Evolutionary conservation across 495 filamentous ascomycete genomes (phyloP), one percentile per base, ranked within the genome.

Genomic region (Xylaria castorea): DNA sequence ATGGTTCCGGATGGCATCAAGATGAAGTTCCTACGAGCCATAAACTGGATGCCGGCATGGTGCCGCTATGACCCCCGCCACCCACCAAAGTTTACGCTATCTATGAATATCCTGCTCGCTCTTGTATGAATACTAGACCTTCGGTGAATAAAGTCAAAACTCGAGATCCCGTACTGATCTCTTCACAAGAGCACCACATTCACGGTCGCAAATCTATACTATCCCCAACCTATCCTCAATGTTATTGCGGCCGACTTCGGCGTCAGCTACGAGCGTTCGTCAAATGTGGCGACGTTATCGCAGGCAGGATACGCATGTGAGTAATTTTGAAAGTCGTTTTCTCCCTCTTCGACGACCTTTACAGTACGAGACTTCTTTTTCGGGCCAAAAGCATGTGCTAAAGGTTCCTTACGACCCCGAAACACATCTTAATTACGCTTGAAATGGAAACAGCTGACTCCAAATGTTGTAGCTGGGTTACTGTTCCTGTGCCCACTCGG

Each of bases 401-500:
- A 16, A 57, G 9, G 53, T 27, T 18, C 14, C 14, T 32, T 57
- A 6, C 27, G 14, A 14, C 53, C 5, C 53, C 2, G 27, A 57
- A 57, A 14, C 5, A 30, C 25, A 27, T 4, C 5, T 16, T 27
- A 9, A 14, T 57, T 16, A 30, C 12, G 34, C 18, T 36, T 38
- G 1, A 40, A 38, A 61, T 38, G 18, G 32, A 61, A 61, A 61
- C 7, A 61, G 22, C 58, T 61, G 20, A 61, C 58, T 11, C 18
- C 18, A 5, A 12, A 14, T 61, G 58, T 36, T 61, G 20, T 4
- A 5, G 84, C 84, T 1, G 93, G 93, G 7, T 68, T 94, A 60
- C 81, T 94, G 22, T 91, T 94, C 74, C 74, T 95, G 42, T 94
- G 92, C 80, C 93, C 93, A 1, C 76, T 94, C 42, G 93, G 92